These are phyloP conservation scores for Camillea tinctor DNA, from an alignment of 2,329 filamentous ascomycete genomes.

Conservation along the genomic window DNA sequence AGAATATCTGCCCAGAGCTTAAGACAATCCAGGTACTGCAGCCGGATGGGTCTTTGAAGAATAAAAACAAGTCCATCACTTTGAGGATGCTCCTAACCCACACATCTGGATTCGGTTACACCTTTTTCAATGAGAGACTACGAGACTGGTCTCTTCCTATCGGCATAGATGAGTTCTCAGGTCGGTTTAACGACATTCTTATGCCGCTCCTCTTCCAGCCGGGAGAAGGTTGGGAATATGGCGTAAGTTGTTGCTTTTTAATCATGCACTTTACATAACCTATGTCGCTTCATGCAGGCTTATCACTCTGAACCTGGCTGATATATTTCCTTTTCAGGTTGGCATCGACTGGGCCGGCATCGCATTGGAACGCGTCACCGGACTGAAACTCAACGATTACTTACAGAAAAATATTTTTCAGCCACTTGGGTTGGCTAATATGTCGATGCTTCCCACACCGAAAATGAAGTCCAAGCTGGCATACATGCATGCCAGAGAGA, in stretches of 20 bases:
- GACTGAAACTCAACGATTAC: slow-evolving; percentile 46
- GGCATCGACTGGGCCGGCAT: slow-evolving; percentile 55
- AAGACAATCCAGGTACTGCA: slow-evolving; percentile 45
- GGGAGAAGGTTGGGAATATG: slow-evolving; percentile 61
- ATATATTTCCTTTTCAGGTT: slow-evolving; percentile 34
- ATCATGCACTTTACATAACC: neutral
- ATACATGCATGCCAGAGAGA: slow-evolving; percentile 53
- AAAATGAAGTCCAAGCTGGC: slow-evolving; percentile 56
- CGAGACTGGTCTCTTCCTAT: slow-evolving; percentile 46
- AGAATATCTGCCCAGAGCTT: slow-evolving; percentile 50
- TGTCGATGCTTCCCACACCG: slow-evolving; percentile 55
- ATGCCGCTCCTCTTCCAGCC: slow-evolving; percentile 59
- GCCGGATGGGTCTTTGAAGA: slow-evolving; percentile 36
- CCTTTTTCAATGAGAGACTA: slow-evolving; percentile 51
- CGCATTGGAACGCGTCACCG: slow-evolving; percentile 44
- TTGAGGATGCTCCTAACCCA: slow-evolving; percentile 58
- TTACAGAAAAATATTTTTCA: slow-evolving; percentile 46
- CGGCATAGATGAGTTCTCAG: slow-evolving; percentile 58
- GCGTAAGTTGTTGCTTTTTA: slow-evolving; percentile 36
- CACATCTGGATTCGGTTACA: slow-evolving; percentile 57
- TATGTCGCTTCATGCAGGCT: neutral
- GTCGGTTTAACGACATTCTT: slow-evolving; percentile 49
- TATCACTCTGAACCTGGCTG: neutral
- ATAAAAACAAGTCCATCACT: slow-evolving; percentile 51
- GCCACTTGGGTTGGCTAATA: slow-evolving; percentile 47